A percentile compares a stretch with the other conserved stretches of the same genome.
Conservation (phyloP, 1,284 basidiomycete species). For the Stygiomarasmius scandens region DNA sequence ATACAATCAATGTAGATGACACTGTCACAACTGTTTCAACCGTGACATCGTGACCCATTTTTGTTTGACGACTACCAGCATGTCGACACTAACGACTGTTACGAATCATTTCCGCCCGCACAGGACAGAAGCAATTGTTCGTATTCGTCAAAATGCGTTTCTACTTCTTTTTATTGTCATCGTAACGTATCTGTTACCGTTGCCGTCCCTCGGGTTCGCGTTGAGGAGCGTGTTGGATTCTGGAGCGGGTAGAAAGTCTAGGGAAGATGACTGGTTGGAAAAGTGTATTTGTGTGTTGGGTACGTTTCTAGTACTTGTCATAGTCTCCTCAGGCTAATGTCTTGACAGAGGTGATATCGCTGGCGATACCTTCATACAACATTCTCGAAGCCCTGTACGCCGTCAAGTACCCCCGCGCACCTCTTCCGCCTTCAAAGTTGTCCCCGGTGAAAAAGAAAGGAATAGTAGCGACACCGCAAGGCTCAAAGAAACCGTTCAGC, state of each 20-base stretch:
- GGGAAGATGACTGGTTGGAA: not conserved
- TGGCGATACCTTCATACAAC: conserved; percentile 9
- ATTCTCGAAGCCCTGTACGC: conserved; percentile 15
- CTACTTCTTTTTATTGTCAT: conserved; percentile 10
- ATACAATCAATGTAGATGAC: too few species aligned
- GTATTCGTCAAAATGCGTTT: conserved; percentile 12
- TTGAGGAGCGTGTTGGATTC: not conserved
- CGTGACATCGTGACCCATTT: too few species aligned
- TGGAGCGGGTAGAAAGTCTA: not conserved
- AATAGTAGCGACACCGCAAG: conserved; percentile 6
- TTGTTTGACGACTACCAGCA: too few species aligned
- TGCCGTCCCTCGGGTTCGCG: conserved; percentile 10
- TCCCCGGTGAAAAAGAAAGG: conserved; percentile 15
- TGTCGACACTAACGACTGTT: too few species aligned
- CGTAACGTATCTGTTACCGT: conserved; percentile 15
- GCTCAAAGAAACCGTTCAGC: conserved; percentile 13
- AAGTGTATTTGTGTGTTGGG: conserved; percentile 11
- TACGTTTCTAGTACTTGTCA: not conserved
- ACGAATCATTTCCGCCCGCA: conserved; percentile 13
- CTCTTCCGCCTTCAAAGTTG: conserved; percentile 6
- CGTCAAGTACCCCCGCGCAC: conserved; percentile 14
- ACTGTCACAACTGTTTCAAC: too few species aligned
- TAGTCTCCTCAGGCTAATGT: not conserved
- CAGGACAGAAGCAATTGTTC: conserved; percentile 12
- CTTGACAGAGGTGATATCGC: conserved; percentile 7